Base-by-base conservation (phyloP, 176 grass and related monocot species). In the Zizania latifolia region DNA sequence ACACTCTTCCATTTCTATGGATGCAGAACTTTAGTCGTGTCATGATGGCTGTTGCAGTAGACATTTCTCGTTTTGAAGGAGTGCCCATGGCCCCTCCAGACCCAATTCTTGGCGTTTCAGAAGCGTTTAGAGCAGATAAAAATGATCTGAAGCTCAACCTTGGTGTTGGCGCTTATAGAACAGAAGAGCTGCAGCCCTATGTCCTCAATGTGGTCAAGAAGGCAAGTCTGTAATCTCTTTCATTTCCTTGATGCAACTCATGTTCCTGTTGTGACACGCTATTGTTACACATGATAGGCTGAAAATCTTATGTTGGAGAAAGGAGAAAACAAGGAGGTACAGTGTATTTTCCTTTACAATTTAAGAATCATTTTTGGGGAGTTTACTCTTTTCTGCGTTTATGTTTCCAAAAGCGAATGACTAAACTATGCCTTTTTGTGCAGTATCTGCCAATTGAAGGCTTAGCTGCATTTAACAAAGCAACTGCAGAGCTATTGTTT, bases 371-470 rank as follows among this genome's bases (percentile, higher is more conserved):
- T 39, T 75, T 80, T 9, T 71, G 2, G n/a, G 8, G 15, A 41
- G 23, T 35, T n/a, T n/a, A n/a, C n/a, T n/a, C n/a, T n/a, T 27
- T 51, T 63, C 43, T 73, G 0, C 36, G 22, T 68, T 71, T 44
- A 35, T 38, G 31, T 19, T 30, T 58, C 19, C 28, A n/a, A 36
- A 68, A 35, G 38, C 62, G 10, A 71, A 75, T 15, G 7, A 15
- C 15, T 78, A 31, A 64, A 54, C 17, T 69, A 74, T 80, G 33
- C 15, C 80, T 69, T 74, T 44, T 62, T 26, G 51, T 82, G 75
- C 84, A 99, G 91, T 99, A 99, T 92, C 91, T 94, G 63, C 95
- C 95, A 73, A 99, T 99, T 70, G 95, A 99, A 94, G 91, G 95
- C 24, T 76, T 99, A 35, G 84, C 84, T 66, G 89, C 91, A 64